Percentiles rank a stretch among this genome's conserved stretches.
Conservation (phyloP, 805 yeast species). For the Saccharomycodes ludwigii region DNA sequence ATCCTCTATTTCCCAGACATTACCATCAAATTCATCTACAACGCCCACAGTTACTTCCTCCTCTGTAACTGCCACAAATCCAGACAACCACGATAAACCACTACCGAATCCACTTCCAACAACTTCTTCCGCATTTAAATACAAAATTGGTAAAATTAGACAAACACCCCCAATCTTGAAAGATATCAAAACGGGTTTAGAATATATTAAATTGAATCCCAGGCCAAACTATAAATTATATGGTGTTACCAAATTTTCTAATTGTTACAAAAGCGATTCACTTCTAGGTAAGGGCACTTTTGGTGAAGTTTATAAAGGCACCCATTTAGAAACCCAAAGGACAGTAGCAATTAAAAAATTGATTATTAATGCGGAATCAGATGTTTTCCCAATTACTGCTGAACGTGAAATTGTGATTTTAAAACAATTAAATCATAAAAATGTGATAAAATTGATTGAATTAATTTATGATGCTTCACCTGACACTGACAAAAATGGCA, state of each 20-base stretch:
- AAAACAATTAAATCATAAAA: conserved; percentile 53
- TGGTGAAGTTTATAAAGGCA: conserved; percentile 80
- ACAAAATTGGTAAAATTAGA: conserved; percentile 24
- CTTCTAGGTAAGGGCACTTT: conserved; percentile 77
- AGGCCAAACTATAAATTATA: conserved; percentile 18
- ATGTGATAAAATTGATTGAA: conserved; percentile 67
- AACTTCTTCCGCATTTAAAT: conserved; percentile 9
- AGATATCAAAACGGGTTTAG: conserved; percentile 17
- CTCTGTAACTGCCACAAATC: no score
- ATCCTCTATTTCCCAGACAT: no score
- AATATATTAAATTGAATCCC: conserved; percentile 16
- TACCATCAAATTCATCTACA: no score
- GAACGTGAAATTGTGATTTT: conserved; percentile 81
- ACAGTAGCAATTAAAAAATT: conserved; percentile 83
- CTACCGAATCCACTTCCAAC: no score
- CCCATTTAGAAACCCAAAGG: conserved; percentile 30
- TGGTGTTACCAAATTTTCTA: conserved; percentile 20
- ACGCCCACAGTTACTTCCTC: no score
- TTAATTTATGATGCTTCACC: conserved; percentile 49
- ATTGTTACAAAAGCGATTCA: conserved; percentile 24
- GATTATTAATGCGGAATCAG: conserved; percentile 34
- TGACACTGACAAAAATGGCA: conserved; percentile 7
- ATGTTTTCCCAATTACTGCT: conserved; percentile 86
- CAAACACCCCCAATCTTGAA: conserved; percentile 20
- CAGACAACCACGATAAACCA: no score